Evolutionary conservation across 495 filamentous ascomycete species (phyloP).

Genomic region (Sporormia fimetaria): DNA sequence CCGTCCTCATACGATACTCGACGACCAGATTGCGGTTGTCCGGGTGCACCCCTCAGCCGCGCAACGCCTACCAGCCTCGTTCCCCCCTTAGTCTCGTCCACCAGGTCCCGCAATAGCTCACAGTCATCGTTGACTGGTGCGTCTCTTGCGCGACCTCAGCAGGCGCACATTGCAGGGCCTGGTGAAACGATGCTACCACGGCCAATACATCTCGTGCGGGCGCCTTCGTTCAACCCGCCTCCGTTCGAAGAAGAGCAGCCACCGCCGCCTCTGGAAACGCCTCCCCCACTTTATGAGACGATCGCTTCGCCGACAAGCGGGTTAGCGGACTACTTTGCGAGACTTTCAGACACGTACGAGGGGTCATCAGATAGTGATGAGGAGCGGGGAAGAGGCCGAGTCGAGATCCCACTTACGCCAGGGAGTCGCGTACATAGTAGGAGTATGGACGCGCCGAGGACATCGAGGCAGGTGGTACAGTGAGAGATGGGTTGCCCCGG

Average conservation of each 20-base stretch:
- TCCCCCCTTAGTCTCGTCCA: conserved; percentile 33
- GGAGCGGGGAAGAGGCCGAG: conserved; percentile 37
- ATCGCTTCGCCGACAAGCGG: conserved; percentile 67
- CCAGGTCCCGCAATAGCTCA: conserved; percentile 13
- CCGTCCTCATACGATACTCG: conserved; percentile 36
- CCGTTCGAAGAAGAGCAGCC: conserved; percentile 79
- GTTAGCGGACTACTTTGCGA: conserved; percentile 82
- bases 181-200: conserved; percentile 34
- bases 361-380: conserved; percentile 45
- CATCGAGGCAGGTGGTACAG: conserved; percentile 33
- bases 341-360: conserved; percentile 50
- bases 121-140: conserved; percentile 30
- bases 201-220: conserved; percentile 83
- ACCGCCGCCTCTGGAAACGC: conserved; percentile 73
- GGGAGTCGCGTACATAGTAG: conserved; percentile 52
- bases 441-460: conserved; percentile 48
- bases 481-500: conserved; percentile 1
- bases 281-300: conserved; percentile 76
- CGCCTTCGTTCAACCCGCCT: conserved; percentile 81
- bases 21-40: conserved; percentile 65
- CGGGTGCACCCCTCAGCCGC: conserved; percentile 45
- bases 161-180: conserved; percentile 29
- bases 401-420: conserved; percentile 58
- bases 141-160: conserved; percentile 30
- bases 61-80: conserved; percentile 36